Evolutionary conservation across 1,284 basidiomycete genomes (phyloP).

Genomic region (Ganoderma lucidum): DNA sequence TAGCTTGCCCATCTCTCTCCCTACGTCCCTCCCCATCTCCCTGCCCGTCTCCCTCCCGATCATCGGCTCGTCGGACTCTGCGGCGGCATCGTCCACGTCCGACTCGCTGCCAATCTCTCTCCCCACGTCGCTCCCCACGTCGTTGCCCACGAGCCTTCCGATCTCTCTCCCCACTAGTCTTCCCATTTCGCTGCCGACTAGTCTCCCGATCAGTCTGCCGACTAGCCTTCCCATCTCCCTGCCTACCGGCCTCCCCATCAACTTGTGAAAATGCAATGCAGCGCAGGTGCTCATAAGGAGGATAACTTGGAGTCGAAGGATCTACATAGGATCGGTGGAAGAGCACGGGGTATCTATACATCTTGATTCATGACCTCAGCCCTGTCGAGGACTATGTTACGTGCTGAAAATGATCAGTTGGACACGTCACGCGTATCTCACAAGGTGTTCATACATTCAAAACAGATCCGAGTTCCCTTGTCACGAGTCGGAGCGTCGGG

Average conservation of each 20-base stretch:
- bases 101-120: not conserved
- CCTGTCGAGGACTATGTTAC: not conserved
- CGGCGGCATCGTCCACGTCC: too few relatives aligned
- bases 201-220: not conserved
- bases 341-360: too few relatives aligned
- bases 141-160: not conserved
- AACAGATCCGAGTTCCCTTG: too few relatives aligned
- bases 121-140: not conserved
- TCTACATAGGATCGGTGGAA: too few relatives aligned
- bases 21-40: not conserved
- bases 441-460: too few relatives aligned
- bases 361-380: not conserved
- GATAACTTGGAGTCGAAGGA: too few relatives aligned
- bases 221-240: not conserved
- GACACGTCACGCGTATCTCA: too few relatives aligned
- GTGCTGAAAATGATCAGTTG: not conserved
- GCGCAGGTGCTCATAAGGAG: too few relatives aligned
- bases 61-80: too few relatives aligned
- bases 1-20: not conserved
- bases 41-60: not conserved
- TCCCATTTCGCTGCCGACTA: not conserved
- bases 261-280: not conserved
- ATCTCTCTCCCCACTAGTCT: not conserved
- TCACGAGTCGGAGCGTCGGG: too few relatives aligned
- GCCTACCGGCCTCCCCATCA: not conserved